Base-by-base conservation (phyloP, 257 asterid genomes). In the Ligustrum vulgare region DNA sequence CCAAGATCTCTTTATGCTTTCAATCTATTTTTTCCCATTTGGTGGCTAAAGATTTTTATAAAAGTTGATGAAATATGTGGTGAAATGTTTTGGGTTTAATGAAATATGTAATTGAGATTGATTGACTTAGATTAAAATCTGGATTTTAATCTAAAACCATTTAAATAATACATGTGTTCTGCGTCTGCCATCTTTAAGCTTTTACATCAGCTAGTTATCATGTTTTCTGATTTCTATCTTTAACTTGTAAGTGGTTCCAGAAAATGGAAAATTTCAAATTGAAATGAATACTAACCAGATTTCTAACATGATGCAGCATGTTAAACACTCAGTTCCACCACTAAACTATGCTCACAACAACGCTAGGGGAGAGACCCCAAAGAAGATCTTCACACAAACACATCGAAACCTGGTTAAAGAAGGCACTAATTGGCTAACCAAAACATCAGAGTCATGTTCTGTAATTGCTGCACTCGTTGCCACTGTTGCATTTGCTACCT, bases 391-490 rank as follows among this genome's bases (percentile, higher is more conserved):
- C 78, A 65, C 69, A 2, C 70, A 23, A 8, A 82, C 86, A 20
- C 92, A 90, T 31, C 58, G 68, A 13, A 25, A 51, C 0, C 81
- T 88, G 0, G 66, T 80, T 43, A 65, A 82, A 56, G 77, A 76
- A 1, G 92, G 92, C n/a, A 77, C 73, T 28, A 49, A 79, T 0
- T 90, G 96, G 96, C 81, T 90, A 23, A 75, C 74, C 47, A 89
- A 85, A 67, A 90, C 96, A 37, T 84, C 96, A 1, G 87, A 90
- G 51, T 90, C 96, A 2, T 90, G 91, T 86, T 90, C 92, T 0
- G 76, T 89, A 2, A 51, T 87, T 1, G 94, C 91, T 1, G 91
- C 94, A 8, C 92, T 90, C 45, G 83, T 88, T 34, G 96, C 96
- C 62, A 75, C 87, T 4, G 91, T 86, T 8, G 91, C 93, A 16